These are phyloP conservation scores for Naganishia vishniacii DNA, from an alignment of 768 basidiomycete species.

Conservation along the genomic window DNA sequence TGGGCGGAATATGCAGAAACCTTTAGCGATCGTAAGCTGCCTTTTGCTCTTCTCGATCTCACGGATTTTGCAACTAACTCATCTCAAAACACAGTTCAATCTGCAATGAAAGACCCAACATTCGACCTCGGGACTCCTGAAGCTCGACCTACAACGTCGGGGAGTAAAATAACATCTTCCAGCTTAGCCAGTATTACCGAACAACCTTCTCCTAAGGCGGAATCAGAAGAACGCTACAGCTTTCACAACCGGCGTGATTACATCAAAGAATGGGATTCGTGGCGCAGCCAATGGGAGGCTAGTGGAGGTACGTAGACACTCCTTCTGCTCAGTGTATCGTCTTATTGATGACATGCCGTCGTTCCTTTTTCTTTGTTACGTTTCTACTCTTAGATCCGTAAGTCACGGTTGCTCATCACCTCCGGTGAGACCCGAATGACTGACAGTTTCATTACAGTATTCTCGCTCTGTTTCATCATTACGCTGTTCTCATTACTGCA, in stretches of 20 bases:
- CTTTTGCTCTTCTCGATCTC: not conserved
- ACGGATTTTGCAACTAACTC: not conserved
- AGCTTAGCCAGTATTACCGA: conserved; percentile 16
- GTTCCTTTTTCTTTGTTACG: not conserved
- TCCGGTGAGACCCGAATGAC: no score
- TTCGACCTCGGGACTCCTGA: conserved; percentile 6
- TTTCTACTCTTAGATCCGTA: conserved; percentile 36
- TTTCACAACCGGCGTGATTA: conserved; percentile 12
- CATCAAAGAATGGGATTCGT: conserved; percentile 19
- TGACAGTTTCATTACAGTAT: conserved; percentile 31
- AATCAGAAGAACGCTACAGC: not conserved
- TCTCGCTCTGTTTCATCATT: conserved; percentile 40
- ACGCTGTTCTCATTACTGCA: conserved; percentile 39
- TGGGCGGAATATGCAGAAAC: conserved; percentile 47
- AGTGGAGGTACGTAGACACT: conserved; percentile 13
- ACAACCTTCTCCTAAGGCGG: not conserved
- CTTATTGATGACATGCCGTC: no score
- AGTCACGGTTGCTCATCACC: conserved; percentile 7
- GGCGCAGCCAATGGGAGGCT: conserved; percentile 25
- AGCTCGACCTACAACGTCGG: not conserved
- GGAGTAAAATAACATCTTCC: conserved; percentile 8
- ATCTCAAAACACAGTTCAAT: not conserved
- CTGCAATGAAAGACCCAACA: conserved; percentile 1
- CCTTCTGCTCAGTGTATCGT: not conserved
- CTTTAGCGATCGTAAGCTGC: conserved; percentile 28